Conservation (phyloP, 257 asterid species). For the Capsicum pubescens region DNA sequence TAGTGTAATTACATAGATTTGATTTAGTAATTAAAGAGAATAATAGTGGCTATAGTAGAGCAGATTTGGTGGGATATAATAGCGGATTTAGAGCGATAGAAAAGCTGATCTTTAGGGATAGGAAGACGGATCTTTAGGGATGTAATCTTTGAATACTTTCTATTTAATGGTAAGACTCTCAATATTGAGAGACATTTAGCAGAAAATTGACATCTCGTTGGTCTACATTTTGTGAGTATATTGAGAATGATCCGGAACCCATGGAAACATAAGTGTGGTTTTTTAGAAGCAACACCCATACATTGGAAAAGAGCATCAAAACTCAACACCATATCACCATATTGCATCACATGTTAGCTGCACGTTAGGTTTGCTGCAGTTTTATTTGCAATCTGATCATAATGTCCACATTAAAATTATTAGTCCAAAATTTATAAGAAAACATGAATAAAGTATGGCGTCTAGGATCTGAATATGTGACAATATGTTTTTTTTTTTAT, state of each 20-base stretch:
- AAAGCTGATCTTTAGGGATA: too few relatives aligned
- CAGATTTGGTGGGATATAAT: too few relatives aligned
- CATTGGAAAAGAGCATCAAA: neutral
- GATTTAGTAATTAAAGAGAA: too few relatives aligned
- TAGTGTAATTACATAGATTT: too few relatives aligned
- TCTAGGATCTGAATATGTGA: neutral
- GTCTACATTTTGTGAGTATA: conserved; percentile 52
- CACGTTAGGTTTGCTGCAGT: conserved; percentile 16
- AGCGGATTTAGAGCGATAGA: too few relatives aligned
- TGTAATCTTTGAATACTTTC: too few relatives aligned
- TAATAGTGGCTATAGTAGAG: too few relatives aligned
- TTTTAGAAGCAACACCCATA: neutral
- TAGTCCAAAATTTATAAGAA: neutral
- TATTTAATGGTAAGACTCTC: too few relatives aligned
- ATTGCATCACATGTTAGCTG: conserved; percentile 21
- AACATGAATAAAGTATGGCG: neutral
- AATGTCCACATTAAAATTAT: conserved; percentile 53
- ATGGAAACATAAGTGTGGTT: conserved; percentile 37
- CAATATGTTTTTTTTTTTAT: conserved; percentile 49
- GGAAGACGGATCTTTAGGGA: too few relatives aligned
- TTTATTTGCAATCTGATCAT: neutral
- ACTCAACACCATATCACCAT: conserved; percentile 30
- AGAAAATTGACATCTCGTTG: conserved; percentile 65
- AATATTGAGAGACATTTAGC: too few relatives aligned
- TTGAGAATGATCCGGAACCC: conserved; percentile 54